Percentiles rank a stretch among this genome's conserved stretches.
Conservation (phyloP, 169 alveolate genomes). For the Plasmodium vivax region DNA sequence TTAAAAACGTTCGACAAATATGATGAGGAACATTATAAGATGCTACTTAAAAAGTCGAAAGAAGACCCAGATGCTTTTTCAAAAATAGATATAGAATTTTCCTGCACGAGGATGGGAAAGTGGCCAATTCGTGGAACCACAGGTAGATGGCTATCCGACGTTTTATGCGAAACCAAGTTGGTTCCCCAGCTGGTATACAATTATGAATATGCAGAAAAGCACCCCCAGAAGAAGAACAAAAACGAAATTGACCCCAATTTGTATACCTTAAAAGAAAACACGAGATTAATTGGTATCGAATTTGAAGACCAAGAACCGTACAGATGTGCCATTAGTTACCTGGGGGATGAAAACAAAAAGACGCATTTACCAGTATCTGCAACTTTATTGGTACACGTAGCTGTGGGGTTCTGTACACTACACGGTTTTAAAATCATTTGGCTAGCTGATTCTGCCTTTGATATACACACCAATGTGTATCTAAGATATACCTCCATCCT, state of each 20-base stretch:
- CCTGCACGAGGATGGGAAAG: slow-evolving; percentile 33
- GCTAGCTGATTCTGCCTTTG: slow-evolving; percentile 82
- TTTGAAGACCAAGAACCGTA: slow-evolving; percentile 80
- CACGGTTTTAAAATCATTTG: slow-evolving; percentile 78
- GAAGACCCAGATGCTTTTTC: slow-evolving; percentile 63
- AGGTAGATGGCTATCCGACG: slow-evolving; percentile 72
- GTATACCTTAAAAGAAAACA: slow-evolving; percentile 27
- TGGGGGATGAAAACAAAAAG: slow-evolving; percentile 75
- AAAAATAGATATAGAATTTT: slow-evolving; percentile 40
- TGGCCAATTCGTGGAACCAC: slow-evolving; percentile 49
- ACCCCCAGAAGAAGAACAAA: not conserved
- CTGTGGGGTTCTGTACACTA: slow-evolving; percentile 78
- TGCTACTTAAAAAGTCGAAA: slow-evolving; percentile 6
- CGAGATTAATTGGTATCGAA: slow-evolving; percentile 81
- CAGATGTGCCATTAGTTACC: slow-evolving; percentile 81
- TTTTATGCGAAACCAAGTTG: slow-evolving; percentile 64
- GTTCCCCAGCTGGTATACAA: slow-evolving; percentile 54
- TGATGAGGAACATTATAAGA: slow-evolving; percentile 44
- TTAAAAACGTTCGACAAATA: not conserved
- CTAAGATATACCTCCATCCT: slow-evolving; percentile 77
- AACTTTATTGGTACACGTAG: slow-evolving; percentile 45
- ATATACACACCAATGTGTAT: slow-evolving; percentile 74
- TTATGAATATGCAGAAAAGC: slow-evolving; percentile 24
- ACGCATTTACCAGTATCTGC: slow-evolving; percentile 75
- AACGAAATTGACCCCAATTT: slow-evolving; percentile 19